Percentiles rank a stretch among this genome's conserved stretches.
Evolutionary conservation across 129 eudicot species (phyloP).

Genomic region (Flaveria sonorensis): DNA sequence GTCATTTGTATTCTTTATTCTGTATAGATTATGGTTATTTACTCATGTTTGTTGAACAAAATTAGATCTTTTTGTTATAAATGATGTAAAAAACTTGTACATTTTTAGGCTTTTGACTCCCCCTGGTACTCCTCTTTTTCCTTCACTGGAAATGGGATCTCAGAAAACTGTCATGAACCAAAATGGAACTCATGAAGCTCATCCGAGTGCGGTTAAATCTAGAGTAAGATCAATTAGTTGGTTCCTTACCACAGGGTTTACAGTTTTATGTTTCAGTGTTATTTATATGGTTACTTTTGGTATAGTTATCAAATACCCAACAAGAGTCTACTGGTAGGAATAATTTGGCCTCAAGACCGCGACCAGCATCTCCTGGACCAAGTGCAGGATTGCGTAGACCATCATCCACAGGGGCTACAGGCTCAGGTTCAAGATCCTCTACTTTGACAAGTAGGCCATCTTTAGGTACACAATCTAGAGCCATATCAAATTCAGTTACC

Average conservation of each 20-base stretch:
- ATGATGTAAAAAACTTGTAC: neutral
- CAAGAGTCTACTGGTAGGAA: conserved; percentile 60
- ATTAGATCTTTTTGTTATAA: neutral
- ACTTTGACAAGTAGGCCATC: conserved; percentile 76
- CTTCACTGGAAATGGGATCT: conserved; percentile 81
- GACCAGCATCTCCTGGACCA: conserved; percentile 63
- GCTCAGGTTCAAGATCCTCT: conserved; percentile 65
- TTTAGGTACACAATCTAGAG: conserved; percentile 53
- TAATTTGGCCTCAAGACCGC: conserved; percentile 56
- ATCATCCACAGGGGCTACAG: conserved; percentile 72
- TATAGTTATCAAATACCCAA: conserved; percentile 76
- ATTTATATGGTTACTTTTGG: conserved; percentile 21
- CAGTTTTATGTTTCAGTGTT: neutral
- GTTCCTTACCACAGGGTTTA: conserved; percentile 2
- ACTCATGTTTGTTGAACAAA: conserved; percentile 3
- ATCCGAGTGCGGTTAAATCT: conserved; percentile 64
- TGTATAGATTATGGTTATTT: conserved; percentile 9
- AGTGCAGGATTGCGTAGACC: conserved; percentile 65
- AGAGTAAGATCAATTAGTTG: conserved; percentile 59
- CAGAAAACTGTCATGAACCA: conserved; percentile 69
- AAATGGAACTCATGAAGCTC: conserved; percentile 72
- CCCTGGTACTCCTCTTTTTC: conserved; percentile 96
- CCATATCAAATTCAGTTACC: conserved; percentile 43
- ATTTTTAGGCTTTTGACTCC: conserved; percentile 92
- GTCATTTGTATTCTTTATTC: neutral